phyloP scores from a whole-genome alignment of 139 green algal genomes.

The Chlamydomonas sphaeroides region DNA sequence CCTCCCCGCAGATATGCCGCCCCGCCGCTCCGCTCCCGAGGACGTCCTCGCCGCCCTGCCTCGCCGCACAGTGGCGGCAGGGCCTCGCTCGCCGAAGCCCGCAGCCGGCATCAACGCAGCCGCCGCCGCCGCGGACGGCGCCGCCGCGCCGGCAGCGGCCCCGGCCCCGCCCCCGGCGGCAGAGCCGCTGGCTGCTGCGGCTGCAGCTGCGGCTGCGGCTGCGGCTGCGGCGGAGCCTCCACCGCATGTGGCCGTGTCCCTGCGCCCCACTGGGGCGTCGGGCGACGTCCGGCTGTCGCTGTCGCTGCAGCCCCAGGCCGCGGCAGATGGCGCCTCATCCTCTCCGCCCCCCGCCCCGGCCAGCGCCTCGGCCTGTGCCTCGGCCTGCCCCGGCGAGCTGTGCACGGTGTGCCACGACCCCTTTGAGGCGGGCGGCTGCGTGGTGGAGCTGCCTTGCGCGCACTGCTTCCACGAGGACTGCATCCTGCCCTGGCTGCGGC shows the following conservation, averaged over 20 bases:
- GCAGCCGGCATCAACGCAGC: background rate
- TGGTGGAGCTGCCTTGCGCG: constrained; percentile 49
- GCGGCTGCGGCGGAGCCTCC: background rate
- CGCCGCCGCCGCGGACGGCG: background rate
- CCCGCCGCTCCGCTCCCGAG: too few relatives aligned
- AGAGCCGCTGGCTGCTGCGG: background rate
- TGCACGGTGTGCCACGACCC: constrained; percentile 52
- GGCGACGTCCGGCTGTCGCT: too few relatives aligned
- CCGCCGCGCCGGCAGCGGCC: background rate
- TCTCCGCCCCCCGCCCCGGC: too few relatives aligned
- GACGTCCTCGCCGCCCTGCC: background rate
- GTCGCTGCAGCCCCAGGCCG: too few relatives aligned
- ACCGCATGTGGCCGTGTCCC: too few relatives aligned
- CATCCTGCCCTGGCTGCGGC: constrained; percentile 48
- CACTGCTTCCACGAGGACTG: constrained; percentile 58
- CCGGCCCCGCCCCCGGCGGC: background rate
- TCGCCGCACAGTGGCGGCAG: background rate
- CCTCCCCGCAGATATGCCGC: too few relatives aligned
- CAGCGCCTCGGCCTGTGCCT: constrained; percentile 18
- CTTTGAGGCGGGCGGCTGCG: constrained; percentile 9
- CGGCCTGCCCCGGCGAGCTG: constrained; percentile 21
- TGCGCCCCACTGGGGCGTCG: too few relatives aligned
- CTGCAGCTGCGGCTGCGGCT: background rate
- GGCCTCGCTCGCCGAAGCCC: background rate
- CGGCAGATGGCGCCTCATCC: too few relatives aligned